Evolutionary conservation across 768 basidiomycete species (phyloP).

Genomic region (Amanita phalloides): DNA sequence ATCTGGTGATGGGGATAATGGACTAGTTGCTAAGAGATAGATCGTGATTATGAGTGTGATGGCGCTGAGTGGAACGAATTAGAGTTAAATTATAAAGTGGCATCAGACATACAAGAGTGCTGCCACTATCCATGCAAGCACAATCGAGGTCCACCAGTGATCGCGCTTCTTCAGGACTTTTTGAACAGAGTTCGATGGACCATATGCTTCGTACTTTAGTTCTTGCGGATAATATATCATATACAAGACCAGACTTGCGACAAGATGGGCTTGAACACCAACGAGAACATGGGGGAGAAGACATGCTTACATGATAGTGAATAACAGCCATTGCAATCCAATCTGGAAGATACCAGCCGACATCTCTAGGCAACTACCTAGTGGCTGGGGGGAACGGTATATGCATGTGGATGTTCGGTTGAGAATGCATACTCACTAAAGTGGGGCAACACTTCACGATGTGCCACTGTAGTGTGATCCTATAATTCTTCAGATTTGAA

Average conservation of each 20-base stretch:
- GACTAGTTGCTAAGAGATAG: slow-evolving; percentile 16
- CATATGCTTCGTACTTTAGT: slow-evolving; percentile 46
- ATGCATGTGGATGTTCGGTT: slow-evolving; percentile 15
- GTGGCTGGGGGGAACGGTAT: slow-evolving; percentile 14
- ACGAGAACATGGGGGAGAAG: neutral
- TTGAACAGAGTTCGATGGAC: slow-evolving; percentile 6
- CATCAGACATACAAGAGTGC: slow-evolving; percentile 58
- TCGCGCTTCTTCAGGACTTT: slow-evolving; percentile 19
- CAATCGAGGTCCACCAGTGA: slow-evolving; percentile 72
- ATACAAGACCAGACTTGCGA: slow-evolving; percentile 73
- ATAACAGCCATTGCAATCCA: slow-evolving; percentile 73
- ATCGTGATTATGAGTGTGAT: slow-evolving; percentile 2
- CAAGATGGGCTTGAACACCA: neutral
- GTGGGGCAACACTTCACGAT: slow-evolving; percentile 72
- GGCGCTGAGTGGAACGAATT: neutral
- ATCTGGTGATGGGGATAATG: slow-evolving; percentile 24
- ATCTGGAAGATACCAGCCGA: slow-evolving; percentile 81
- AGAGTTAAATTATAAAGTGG: neutral
- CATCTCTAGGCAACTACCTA: slow-evolving; percentile 66
- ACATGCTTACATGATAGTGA: slow-evolving; percentile 64
- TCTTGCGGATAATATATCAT: slow-evolving; percentile 86
- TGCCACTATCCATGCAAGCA: slow-evolving; percentile 59
- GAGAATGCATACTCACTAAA: slow-evolving; percentile 24
- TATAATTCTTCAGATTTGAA: slow-evolving; percentile 17
- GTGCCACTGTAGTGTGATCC: slow-evolving; percentile 79